A percentile compares a stretch with the other conserved stretches of the same genome.
Evolutionary conservation across 768 basidiomycete species (phyloP).

Genomic region (Leccinum uliginosum): DNA sequence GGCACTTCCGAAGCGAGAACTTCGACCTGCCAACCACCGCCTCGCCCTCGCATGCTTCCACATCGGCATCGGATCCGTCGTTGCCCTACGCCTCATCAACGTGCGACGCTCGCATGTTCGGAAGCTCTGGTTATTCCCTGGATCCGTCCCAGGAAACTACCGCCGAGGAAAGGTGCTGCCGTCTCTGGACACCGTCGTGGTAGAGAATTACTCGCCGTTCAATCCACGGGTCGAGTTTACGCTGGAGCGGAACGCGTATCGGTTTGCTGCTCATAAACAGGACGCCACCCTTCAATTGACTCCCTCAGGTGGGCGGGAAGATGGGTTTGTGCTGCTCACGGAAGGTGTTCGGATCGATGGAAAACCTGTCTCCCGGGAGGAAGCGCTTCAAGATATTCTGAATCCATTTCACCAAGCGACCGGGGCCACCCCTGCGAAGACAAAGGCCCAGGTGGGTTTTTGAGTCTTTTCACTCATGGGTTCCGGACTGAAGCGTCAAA

Average conservation of each 20-base stretch:
- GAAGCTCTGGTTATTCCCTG: conserved; percentile 30
- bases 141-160: conserved; percentile 20
- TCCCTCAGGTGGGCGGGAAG: conserved; percentile 11
- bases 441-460: conserved; percentile 17
- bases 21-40: conserved; percentile 29
- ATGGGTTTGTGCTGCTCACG: conserved; percentile 19
- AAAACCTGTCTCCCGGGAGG: conserved; percentile 13
- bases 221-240: conserved; percentile 22
- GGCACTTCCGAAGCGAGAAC: conserved; percentile 15
- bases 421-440: conserved; percentile 3
- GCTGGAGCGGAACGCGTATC: conserved; percentile 23
- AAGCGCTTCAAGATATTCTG: conserved; percentile 21
- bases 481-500: conserved; percentile 8
- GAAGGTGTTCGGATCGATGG: conserved; percentile 26
- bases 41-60: conserved; percentile 27
- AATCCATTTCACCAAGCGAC: conserved; percentile 13
- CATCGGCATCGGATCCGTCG: conserved; percentile 25
- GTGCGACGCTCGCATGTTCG: conserved; percentile 26
- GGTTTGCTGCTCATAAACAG: conserved; percentile 17
- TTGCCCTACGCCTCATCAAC: conserved; percentile 26
- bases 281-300: conserved; percentile 19
- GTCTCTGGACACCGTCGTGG: conserved; percentile 23
- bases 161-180: conserved; percentile 16
- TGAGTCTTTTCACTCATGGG: not conserved
- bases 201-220: conserved; percentile 20